These are phyloP conservation scores for Anacardium occidentale DNA, from an alignment of 345 rosid genomes.

Conservation along the genomic window DNA sequence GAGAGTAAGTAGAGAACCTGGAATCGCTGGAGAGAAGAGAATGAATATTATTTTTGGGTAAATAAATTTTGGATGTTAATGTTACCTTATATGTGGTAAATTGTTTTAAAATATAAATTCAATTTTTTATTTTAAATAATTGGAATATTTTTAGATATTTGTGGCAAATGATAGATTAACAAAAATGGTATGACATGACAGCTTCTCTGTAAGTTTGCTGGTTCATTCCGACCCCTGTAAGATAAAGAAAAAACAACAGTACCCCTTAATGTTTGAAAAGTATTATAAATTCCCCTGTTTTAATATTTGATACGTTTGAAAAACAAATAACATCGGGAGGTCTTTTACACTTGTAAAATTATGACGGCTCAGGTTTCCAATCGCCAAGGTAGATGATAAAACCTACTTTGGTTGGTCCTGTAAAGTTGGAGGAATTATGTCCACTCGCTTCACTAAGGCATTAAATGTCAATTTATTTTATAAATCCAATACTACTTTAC, in stretches of 20 bases:
- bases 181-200: not conserved
- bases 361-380: too few relatives aligned
- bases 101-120: not conserved
- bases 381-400: too few relatives aligned
- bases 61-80: not conserved
- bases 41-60: not conserved
- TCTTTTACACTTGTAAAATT: too few relatives aligned
- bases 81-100: not conserved
- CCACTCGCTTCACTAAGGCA: not conserved
- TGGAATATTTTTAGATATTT: not conserved
- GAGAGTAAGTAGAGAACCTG: slow-evolving; percentile 9
- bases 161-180: slow-evolving; percentile 5
- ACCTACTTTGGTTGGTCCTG: not conserved
- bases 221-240: too few relatives aligned
- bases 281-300: too few relatives aligned
- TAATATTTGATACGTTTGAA: too few relatives aligned
- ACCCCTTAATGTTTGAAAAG: too few relatives aligned
- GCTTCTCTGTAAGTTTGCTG: too few relatives aligned
- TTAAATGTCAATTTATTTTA: slow-evolving; percentile 2
- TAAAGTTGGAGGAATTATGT: slow-evolving; percentile 14
- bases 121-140: not conserved
- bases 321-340: too few relatives aligned
- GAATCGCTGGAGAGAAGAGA: slow-evolving; percentile 11
- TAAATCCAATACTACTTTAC: too few relatives aligned
- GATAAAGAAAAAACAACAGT: too few relatives aligned